Percentiles rank a stretch among this genome's conserved stretches.
Conservation (phyloP, 2,329 filamentous ascomycete genomes). For the Mollisia scopiformis region DNA sequence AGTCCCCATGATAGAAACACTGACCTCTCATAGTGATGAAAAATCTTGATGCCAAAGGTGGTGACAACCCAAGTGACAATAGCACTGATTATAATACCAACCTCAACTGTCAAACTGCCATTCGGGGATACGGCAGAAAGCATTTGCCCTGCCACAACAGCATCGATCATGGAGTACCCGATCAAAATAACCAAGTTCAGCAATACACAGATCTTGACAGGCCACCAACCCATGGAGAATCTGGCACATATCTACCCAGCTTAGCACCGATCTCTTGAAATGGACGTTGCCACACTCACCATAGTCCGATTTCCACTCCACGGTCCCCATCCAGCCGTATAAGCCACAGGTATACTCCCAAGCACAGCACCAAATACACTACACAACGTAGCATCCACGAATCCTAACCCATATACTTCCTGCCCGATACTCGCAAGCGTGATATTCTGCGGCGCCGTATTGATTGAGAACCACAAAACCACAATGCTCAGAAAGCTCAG, state of each 20-base stretch:
- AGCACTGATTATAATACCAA: constrained; percentile 68
- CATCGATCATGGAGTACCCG: constrained; percentile 65
- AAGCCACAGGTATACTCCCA: constrained; percentile 58
- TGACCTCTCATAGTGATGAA: constrained; percentile 69
- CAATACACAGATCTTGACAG: constrained; percentile 63
- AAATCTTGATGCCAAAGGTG: constrained; percentile 68
- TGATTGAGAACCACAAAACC: constrained; percentile 63
- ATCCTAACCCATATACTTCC: constrained; percentile 59
- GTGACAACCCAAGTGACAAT: constrained; percentile 66
- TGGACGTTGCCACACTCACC: constrained; percentile 38
- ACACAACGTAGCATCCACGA: constrained; percentile 57
- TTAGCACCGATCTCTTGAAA: constrained; percentile 38
- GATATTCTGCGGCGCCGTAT: constrained; percentile 65
- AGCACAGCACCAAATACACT: constrained; percentile 59
- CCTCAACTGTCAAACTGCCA: constrained; percentile 62
- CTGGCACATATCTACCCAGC: constrained; percentile 47
- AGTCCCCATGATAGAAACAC: neutral
- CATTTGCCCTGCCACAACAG: constrained; percentile 69
- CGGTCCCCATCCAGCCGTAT: constrained; percentile 65
- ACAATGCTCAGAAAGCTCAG: constrained; percentile 37
- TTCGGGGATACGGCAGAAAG: constrained; percentile 64
- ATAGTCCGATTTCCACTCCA: constrained; percentile 64
- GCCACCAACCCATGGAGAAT: constrained; percentile 68
- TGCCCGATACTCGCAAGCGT: constrained; percentile 67
- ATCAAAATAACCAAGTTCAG: constrained; percentile 65